phyloP scores from a whole-genome alignment of 805 yeast genomes.

The Starmerella bacillaris region DNA sequence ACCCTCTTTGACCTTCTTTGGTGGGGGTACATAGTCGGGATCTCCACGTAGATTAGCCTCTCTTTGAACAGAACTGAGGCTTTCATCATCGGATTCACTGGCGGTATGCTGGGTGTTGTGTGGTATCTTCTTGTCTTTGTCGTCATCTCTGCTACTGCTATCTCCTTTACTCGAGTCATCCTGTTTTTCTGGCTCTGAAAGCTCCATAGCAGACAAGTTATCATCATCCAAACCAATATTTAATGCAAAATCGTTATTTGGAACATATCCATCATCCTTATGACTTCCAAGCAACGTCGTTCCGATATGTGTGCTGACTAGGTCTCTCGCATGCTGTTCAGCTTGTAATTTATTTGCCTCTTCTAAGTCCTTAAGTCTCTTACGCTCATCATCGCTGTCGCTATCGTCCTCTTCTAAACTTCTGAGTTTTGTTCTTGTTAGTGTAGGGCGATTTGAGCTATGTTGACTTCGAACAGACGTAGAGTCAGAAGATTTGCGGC shows the following conservation, averaged over 20 bases:
- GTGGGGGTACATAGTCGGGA: conserved; percentile 38
- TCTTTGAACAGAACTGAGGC: conserved; percentile 3
- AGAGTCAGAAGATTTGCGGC: not conserved
- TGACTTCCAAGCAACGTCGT: no score
- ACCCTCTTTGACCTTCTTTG: conserved; percentile 61
- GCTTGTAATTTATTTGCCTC: conserved; percentile 14
- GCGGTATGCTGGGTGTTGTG: conserved; percentile 1
- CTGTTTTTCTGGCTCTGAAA: not conserved
- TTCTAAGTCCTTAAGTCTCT: conserved; percentile 7
- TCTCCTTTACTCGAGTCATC: conserved; percentile 1
- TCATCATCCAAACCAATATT: conserved; percentile 8
- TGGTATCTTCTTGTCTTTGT: no score
- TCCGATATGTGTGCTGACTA: conserved; percentile 14
- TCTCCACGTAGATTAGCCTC: conserved; percentile 18
- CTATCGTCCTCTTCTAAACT: not conserved
- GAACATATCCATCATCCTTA: conserved; percentile 12
- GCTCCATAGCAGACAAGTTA: not conserved
- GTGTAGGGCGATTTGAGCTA: not conserved
- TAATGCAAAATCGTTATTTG: conserved; percentile 6
- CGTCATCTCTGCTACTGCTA: conserved; percentile 8
- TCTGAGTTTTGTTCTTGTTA: not conserved
- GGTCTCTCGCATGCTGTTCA: conserved; percentile 14
- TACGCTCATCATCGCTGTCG: conserved; percentile 10
- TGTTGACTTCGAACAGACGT: not conserved
- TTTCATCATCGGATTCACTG: conserved; percentile 1